A percentile compares a stretch with the other conserved stretches of the same genome.
These are phyloP conservation scores for Mycena alexandri DNA, from an alignment of 768 basidiomycete genomes.

Conservation along the genomic window DNA sequence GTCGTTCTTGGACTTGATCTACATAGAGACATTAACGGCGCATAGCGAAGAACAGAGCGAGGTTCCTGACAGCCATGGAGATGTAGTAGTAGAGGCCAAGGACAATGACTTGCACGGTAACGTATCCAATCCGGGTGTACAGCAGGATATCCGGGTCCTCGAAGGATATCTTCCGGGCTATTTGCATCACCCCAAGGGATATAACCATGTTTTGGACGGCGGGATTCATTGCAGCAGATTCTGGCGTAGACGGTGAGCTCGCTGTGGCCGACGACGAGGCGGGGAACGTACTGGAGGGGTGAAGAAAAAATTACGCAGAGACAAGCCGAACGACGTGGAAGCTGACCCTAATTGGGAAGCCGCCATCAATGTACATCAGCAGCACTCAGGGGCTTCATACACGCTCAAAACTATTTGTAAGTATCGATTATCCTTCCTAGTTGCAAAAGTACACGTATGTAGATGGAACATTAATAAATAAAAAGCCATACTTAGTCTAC, in stretches of 20 bases:
- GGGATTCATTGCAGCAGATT: conserved; percentile 69
- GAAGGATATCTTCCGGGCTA: conserved; percentile 92
- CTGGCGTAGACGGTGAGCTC: no score
- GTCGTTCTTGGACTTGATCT: conserved; percentile 98
- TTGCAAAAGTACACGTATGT: conserved; percentile 35
- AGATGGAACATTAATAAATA: conserved; percentile 35
- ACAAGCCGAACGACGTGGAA: conserved; percentile 10
- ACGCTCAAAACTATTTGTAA: neutral
- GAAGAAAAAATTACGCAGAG: conserved; percentile 8
- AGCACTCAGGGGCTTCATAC: no score
- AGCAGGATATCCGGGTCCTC: conserved; percentile 86
- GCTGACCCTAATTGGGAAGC: neutral
- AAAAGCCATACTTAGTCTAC: conserved; percentile 35
- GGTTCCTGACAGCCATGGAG: conserved; percentile 71
- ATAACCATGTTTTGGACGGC: conserved; percentile 86
- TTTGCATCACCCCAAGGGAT: conserved; percentile 96
- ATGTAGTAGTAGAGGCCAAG: conserved; percentile 86
- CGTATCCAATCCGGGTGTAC: conserved; percentile 89
- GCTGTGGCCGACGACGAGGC: conserved; percentile 4
- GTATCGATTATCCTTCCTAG: conserved; percentile 19
- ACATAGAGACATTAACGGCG: conserved; percentile 17
- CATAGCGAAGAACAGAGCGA: neutral
- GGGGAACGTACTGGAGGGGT: neutral
- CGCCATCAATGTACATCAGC: neutral
- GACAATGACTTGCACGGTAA: conserved; percentile 76